Percentiles rank a stretch among this genome's conserved stretches.
These are phyloP conservation scores for Auxenochlorella protothecoides DNA, from an alignment of 139 green algal genomes.

Conservation along the genomic window DNA sequence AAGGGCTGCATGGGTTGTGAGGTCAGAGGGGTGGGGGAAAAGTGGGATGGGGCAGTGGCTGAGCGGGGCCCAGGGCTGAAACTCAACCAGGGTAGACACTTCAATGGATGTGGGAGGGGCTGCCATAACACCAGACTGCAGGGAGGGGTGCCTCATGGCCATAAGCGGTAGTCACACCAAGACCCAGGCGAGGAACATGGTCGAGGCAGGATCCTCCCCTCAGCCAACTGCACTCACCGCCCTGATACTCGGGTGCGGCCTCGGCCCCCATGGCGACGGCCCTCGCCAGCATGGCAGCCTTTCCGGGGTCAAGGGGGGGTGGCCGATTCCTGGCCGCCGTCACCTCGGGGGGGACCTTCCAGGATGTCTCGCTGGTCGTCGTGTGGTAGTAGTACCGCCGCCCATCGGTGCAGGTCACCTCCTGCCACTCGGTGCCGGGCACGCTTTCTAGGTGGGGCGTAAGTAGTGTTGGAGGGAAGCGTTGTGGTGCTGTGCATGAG, in stretches of 20 bases:
- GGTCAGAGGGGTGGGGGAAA: no score
- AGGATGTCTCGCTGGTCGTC: slow-evolving; percentile 33
- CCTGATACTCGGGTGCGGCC: slow-evolving; percentile 19
- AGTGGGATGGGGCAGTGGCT: no score
- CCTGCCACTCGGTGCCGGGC: slow-evolving; percentile 56
- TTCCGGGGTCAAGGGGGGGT: slow-evolving; percentile 18
- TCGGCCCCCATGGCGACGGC: slow-evolving; percentile 23
- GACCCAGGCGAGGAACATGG: no score
- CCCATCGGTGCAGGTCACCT: slow-evolving; percentile 67
- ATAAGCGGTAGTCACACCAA: no score
- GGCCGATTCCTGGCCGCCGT: slow-evolving; percentile 1
- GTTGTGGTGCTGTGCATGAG: no score
- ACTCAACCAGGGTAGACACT: no score
- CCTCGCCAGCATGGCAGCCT: slow-evolving; percentile 24
- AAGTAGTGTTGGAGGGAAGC: no score
- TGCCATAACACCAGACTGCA: not conserved
- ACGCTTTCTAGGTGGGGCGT: slow-evolving; percentile 16
- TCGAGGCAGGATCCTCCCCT: no score
- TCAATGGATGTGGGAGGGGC: no score
- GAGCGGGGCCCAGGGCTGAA: no score
- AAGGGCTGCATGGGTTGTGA: no score
- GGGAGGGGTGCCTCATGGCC: slow-evolving; percentile 1
- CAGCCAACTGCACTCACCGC: not conserved
- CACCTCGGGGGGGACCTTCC: slow-evolving; percentile 42
- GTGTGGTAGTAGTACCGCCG: slow-evolving; percentile 68